These are phyloP conservation scores for Stipa capillata DNA, from an alignment of 176 grass and related monocot species.

Conservation along the genomic window DNA sequence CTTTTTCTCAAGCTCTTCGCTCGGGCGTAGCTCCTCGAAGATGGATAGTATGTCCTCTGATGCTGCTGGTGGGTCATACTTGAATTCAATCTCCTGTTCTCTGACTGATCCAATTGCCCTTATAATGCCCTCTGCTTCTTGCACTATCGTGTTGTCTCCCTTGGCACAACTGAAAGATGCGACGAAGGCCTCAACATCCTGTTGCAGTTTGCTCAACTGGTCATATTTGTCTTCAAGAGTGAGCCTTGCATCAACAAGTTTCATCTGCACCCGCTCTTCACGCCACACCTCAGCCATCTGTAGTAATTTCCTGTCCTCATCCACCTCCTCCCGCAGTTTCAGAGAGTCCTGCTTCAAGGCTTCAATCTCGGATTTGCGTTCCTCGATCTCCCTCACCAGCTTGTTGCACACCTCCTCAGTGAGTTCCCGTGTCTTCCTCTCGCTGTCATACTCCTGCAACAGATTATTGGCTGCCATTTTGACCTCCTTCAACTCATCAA, in stretches of 20 bases:
- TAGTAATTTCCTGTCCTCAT: conserved; percentile 77
- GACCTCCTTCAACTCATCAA: conserved; percentile 72
- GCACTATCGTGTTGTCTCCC: conserved; percentile 27
- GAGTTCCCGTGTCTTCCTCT: conserved; percentile 62
- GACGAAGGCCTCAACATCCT: conserved; percentile 37
- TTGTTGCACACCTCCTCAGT: conserved; percentile 86
- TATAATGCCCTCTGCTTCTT: conserved; percentile 41
- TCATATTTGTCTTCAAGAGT: conserved; percentile 78
- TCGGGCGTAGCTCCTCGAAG: conserved; percentile 60
- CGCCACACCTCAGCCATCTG: conserved; percentile 98
- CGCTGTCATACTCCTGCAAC: conserved; percentile 76
- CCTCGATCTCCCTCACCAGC: conserved; percentile 73
- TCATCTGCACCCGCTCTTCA: conserved; percentile 94
- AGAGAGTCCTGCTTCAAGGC: conserved; percentile 46
- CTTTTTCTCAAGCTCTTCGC: conserved; percentile 7
- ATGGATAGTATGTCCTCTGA: conserved; percentile 79
- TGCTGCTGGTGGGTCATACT: conserved; percentile 48
- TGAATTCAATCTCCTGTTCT: conserved; percentile 47
- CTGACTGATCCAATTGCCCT: conserved; percentile 33
- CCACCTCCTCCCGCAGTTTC: conserved; percentile 58
- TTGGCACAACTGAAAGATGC: conserved; percentile 15
- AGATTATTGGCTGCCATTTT: conserved; percentile 60
- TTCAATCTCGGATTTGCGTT: conserved; percentile 76
- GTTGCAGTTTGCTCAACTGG: conserved; percentile 56
- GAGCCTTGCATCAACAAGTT: conserved; percentile 86